Evolutionary conservation across 2,329 filamentous ascomycete genomes (phyloP).

Genomic region (Penicillium sclerotigenum): DNA sequence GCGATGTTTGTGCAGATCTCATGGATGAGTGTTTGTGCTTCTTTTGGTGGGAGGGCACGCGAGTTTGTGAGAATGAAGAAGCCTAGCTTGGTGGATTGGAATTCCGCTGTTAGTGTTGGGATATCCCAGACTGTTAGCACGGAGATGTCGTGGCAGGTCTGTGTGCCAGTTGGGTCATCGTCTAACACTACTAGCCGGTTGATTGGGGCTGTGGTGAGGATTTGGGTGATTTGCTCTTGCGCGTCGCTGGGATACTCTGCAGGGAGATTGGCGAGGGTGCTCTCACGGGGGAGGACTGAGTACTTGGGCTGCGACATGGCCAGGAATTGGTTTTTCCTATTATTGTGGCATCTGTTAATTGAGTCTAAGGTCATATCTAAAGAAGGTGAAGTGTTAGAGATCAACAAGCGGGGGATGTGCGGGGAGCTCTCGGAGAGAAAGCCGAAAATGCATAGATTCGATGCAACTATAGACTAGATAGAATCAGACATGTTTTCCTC

Average conservation of each 20-base stretch:
- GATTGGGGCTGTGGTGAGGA: slow-evolving; percentile 26
- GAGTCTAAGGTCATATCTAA: background rate
- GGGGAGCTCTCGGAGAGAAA: slow-evolving; percentile 18
- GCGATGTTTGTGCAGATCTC: slow-evolving; percentile 53
- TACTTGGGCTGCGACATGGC: slow-evolving; percentile 25
- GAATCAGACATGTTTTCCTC: slow-evolving; percentile 10
- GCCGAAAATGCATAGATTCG: slow-evolving; percentile 14
- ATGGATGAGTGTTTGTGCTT: slow-evolving; percentile 49
- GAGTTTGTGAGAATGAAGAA: slow-evolving; percentile 63
- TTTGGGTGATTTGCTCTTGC: slow-evolving; percentile 31
- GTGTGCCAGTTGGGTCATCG: slow-evolving; percentile 60
- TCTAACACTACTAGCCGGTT: slow-evolving; percentile 43
- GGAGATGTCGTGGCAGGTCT: slow-evolving; percentile 58
- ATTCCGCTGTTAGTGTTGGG: slow-evolving; percentile 45
- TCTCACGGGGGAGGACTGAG: slow-evolving; percentile 24
- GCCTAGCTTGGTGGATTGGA: slow-evolving; percentile 44
- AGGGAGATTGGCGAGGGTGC: slow-evolving; percentile 29
- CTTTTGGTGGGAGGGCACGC: slow-evolving; percentile 51
- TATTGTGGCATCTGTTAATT: background rate
- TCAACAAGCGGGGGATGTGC: slow-evolving; percentile 9
- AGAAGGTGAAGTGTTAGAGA: background rate
- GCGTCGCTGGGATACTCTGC: slow-evolving; percentile 30
- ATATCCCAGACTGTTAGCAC: slow-evolving; percentile 56
- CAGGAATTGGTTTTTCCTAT: background rate
- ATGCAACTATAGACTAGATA: slow-evolving; percentile 11